A percentile compares a stretch with the other conserved stretches of the same genome.
These are phyloP conservation scores for Russula griseocarnosa DNA, from an alignment of 768 basidiomycete genomes.

Conservation along the genomic window DNA sequence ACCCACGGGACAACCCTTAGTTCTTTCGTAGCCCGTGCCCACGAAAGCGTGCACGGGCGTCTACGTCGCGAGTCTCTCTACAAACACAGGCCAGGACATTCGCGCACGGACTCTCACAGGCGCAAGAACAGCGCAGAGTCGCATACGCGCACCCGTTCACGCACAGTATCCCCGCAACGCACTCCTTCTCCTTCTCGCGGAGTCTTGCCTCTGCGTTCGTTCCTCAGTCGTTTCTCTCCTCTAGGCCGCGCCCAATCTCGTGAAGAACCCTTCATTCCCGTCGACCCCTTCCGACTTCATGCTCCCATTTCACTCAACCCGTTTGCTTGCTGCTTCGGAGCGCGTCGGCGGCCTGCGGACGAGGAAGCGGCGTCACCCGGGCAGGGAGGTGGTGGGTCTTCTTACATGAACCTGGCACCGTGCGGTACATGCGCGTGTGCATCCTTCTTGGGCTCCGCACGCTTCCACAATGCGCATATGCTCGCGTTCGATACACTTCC, in stretches of 20 bases:
- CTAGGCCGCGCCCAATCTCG: slow-evolving; percentile 48
- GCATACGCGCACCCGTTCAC: slow-evolving; percentile 34
- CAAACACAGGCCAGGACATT: slow-evolving; percentile 19
- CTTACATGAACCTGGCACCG: slow-evolving; percentile 2
- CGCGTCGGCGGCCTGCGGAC: slow-evolving; percentile 3
- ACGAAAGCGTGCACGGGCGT: slow-evolving; percentile 10
- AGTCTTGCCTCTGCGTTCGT: slow-evolving; percentile 52
- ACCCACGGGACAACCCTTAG: not conserved
- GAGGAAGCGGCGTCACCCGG: not conserved
- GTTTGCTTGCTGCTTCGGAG: slow-evolving; percentile 16
- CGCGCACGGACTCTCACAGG: slow-evolving; percentile 24
- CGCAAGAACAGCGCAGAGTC: slow-evolving; percentile 34
- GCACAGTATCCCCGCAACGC: slow-evolving; percentile 37
- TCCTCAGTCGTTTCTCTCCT: slow-evolving; percentile 50
- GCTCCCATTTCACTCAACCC: slow-evolving; percentile 20
- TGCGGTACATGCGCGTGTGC: slow-evolving; percentile 26
- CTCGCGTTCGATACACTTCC: slow-evolving; percentile 41
- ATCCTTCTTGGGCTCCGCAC: slow-evolving; percentile 18
- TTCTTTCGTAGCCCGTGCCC: slow-evolving; percentile 18
- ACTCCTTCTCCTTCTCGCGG: slow-evolving; percentile 42
- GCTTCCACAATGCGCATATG: slow-evolving; percentile 25
- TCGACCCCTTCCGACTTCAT: slow-evolving; percentile 37
- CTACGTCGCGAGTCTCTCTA: not conserved
- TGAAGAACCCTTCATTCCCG: slow-evolving; percentile 39
- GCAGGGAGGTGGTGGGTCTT: not conserved